Evolutionary conservation across 495 filamentous ascomycete species (phyloP), one percentile per base, ranked within the genome.

Genomic region (Stereocaulon alpinum): DNA sequence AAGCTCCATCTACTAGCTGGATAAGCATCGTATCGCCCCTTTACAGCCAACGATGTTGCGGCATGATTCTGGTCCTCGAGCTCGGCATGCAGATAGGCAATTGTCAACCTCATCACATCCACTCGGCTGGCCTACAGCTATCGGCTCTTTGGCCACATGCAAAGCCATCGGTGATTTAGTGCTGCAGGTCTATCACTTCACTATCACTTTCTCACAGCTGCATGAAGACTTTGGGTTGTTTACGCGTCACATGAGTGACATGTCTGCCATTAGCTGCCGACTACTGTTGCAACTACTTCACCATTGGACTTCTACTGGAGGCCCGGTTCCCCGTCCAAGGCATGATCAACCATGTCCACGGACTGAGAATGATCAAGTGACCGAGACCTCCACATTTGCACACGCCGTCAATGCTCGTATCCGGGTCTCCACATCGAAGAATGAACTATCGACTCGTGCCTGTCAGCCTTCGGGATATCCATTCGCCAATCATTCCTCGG

Each of bases 201-300:
- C 10, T 6, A 53, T 64, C 54, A 64, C 58, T 58, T 44, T 43
- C 27, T 41, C 40, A 18, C 41, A 32, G 45, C 47, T 58, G 48
- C 62, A 58, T 58, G 56, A 15, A 55, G 42, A 37, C 11, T 55
- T 27, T 54, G 52, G 40, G 42, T 53, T 50, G 30, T 42, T 37
- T 42, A 61, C 53, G 56, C 48, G 62, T 64, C 62, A 64, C 62
- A 61, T 64, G 62, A 64, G 54, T 34, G 30, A 52, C 40, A 34
- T 51, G 22, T 42, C 59, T 61, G 54, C 62, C 41, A 58, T 44
- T 45, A 61, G 15, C 29, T 37, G 50, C 54, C 43, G 48, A 44
- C 34, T n/a, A 27, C 7, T 29, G 12, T 42, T 58, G 48, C 48
- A 61, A 37, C 43, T 64, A n/a, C 32, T 24, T 18, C 43, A 27